Evolutionary conservation across 75 land plant genomes (phyloP).

Genomic region (Cryptomeria japonica): DNA sequence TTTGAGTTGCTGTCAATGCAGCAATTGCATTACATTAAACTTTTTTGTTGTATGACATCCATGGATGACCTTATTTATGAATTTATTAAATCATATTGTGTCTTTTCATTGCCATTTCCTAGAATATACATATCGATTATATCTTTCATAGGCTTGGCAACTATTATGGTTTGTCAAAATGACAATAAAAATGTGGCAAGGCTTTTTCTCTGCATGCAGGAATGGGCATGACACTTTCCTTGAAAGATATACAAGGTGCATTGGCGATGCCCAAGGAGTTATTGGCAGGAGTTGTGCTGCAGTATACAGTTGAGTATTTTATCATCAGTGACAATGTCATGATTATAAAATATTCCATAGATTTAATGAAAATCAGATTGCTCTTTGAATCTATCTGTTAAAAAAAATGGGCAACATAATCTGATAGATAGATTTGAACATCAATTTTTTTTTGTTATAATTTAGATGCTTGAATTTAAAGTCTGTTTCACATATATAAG

Average conservation of each 20-base stretch:
- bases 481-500: neutral
- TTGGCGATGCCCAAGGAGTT: conserved; percentile 82
- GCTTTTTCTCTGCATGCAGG: conserved; percentile 26
- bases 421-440: neutral
- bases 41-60: neutral
- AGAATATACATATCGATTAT: neutral
- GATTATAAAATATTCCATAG: neutral
- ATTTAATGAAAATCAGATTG: neutral
- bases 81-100: neutral
- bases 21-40: neutral
- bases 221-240: conserved; percentile 95
- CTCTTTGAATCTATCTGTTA: neutral
- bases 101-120: neutral
- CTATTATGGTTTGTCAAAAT: neutral
- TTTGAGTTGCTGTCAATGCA: neutral
- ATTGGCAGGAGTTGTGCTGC: conserved; percentile 71
- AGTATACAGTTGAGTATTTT: conserved; percentile 64
- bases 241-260: conserved; percentile 81
- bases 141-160: neutral
- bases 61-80: neutral
- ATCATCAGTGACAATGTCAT: neutral
- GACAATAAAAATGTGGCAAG: neutral
- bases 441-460: neutral
- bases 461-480: neutral
- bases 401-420: neutral